These are phyloP conservation scores for Diplocarpon rosae DNA, from an alignment of 2,329 filamentous ascomycete genomes.

Conservation along the genomic window DNA sequence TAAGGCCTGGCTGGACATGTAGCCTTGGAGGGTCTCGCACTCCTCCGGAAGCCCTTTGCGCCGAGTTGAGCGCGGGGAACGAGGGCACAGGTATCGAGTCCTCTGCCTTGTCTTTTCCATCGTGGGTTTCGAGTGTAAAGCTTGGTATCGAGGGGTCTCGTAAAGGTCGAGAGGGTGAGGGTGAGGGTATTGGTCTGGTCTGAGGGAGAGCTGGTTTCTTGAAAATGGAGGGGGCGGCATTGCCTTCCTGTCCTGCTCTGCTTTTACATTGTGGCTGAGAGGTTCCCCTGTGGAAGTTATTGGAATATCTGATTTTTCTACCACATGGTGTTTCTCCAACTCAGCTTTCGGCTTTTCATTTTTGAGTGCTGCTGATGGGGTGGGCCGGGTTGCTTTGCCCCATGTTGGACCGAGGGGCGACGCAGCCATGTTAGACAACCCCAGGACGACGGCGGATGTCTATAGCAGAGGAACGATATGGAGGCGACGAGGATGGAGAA, in stretches of 20 bases:
- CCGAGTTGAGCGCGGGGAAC: slow-evolving; percentile 42
- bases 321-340: background rate
- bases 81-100: slow-evolving; percentile 9
- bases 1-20: slow-evolving; percentile 11
- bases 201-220: slow-evolving; percentile 19
- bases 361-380: slow-evolving; percentile 3
- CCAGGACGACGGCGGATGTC: slow-evolving; percentile 40
- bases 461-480: slow-evolving; percentile 44
- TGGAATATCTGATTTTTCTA: background rate
- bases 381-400: slow-evolving; percentile 8
- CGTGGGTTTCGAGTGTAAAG: slow-evolving; percentile 9
- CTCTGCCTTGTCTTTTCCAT: slow-evolving; percentile 8
- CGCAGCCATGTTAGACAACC: slow-evolving; percentile 29
- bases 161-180: slow-evolving; percentile 31
- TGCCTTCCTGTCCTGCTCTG: slow-evolving; percentile 26
- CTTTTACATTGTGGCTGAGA: slow-evolving; percentile 7
- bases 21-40: slow-evolving; percentile 8
- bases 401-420: slow-evolving; percentile 7
- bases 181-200: slow-evolving; percentile 17
- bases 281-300: background rate
- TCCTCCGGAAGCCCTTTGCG: slow-evolving; percentile 34
- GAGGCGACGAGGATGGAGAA: slow-evolving; percentile 52
- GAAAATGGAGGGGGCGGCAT: slow-evolving; percentile 30
- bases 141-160: slow-evolving; percentile 11
- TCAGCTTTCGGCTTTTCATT: background rate